Evolutionary conservation across 2,329 filamentous ascomycete genomes (phyloP).

Genomic region (Moelleriella libera): DNA sequence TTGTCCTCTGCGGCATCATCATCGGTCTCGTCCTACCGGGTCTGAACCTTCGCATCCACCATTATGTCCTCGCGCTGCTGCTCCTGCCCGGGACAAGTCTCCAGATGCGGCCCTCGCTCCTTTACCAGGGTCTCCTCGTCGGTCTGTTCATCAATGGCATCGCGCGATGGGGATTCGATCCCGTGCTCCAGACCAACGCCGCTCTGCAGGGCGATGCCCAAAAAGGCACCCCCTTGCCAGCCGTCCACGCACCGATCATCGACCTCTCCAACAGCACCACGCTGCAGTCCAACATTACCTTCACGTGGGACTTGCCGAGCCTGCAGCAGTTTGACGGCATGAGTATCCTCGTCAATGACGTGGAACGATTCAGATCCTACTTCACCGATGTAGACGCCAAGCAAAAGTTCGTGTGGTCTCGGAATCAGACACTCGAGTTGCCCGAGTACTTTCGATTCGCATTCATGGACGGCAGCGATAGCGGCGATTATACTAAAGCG

Average conservation of each 20-base stretch:
- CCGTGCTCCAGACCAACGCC: slow-evolving; percentile 68
- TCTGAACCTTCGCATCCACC: slow-evolving; percentile 78
- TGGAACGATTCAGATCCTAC: slow-evolving; percentile 65
- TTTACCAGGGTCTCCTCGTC: slow-evolving; percentile 82
- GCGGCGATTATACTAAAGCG: slow-evolving; percentile 62
- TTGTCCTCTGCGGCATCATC: slow-evolving; percentile 53
- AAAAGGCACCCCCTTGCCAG: slow-evolving; percentile 46
- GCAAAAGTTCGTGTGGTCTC: slow-evolving; percentile 43
- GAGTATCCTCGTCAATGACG: slow-evolving; percentile 72
- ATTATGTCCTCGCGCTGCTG: slow-evolving; percentile 81
- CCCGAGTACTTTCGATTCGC: slow-evolving; percentile 70
- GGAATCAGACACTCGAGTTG: slow-evolving; percentile 26
- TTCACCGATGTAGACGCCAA: slow-evolving; percentile 37
- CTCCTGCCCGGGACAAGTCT: slow-evolving; percentile 79
- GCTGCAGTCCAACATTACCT: slow-evolving; percentile 50
- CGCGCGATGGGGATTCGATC: slow-evolving; percentile 86
- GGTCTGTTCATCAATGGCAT: slow-evolving; percentile 91
- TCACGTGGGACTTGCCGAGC: slow-evolving; percentile 32
- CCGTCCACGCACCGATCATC: slow-evolving; percentile 31
- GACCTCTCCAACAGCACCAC: slow-evolving; percentile 20
- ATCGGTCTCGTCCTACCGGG: slow-evolving; percentile 59
- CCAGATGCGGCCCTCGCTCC: slow-evolving; percentile 68
- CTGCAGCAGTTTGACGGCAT: slow-evolving; percentile 53
- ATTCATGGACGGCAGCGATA: slow-evolving; percentile 50
- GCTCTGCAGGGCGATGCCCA: slow-evolving; percentile 58